Evolutionary conservation across 1,284 basidiomycete genomes (phyloP).

Genomic region (Gomphus sp.): DNA sequence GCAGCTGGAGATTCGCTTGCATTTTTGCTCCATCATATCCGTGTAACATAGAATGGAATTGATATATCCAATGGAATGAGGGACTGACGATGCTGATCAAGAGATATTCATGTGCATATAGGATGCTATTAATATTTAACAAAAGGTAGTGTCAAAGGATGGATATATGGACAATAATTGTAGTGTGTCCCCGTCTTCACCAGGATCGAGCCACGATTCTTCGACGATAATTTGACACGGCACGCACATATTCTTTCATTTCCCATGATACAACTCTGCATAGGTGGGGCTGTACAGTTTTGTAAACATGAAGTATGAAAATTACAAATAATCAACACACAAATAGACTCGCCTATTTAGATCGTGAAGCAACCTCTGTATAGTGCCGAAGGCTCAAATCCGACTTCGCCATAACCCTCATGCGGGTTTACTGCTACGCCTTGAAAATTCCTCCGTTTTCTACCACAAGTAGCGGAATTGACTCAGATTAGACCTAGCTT

Average conservation of each 20-base stretch:
- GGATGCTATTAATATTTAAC: background rate
- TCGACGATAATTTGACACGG: slow-evolving; percentile 88
- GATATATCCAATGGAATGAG: too few relatives aligned
- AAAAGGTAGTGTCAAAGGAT: background rate
- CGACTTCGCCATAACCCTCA: too few relatives aligned
- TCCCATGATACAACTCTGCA: slow-evolving; percentile 93
- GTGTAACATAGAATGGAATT: too few relatives aligned
- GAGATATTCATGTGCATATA: too few relatives aligned
- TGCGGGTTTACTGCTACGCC: too few relatives aligned
- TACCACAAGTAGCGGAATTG: too few relatives aligned
- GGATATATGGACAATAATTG: background rate
- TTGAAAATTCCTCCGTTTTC: too few relatives aligned
- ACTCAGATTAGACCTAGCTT: too few relatives aligned
- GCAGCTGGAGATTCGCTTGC: too few relatives aligned
- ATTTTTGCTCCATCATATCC: too few relatives aligned
- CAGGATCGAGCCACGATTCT: slow-evolving; percentile 83
- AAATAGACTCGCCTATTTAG: slow-evolving; percentile 61
- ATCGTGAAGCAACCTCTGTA: slow-evolving; percentile 89
- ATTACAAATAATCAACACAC: background rate
- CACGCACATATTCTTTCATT: slow-evolving; percentile 99
- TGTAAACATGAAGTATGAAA: background rate
- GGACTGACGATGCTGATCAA: too few relatives aligned
- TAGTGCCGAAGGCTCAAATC: too few relatives aligned
- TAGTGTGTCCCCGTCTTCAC: slow-evolving; percentile 43
- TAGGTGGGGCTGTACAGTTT: slow-evolving; percentile 73